Base-by-base conservation (phyloP, 495 filamentous ascomycete species). In the Thermothielavioides terrestris region DNA sequence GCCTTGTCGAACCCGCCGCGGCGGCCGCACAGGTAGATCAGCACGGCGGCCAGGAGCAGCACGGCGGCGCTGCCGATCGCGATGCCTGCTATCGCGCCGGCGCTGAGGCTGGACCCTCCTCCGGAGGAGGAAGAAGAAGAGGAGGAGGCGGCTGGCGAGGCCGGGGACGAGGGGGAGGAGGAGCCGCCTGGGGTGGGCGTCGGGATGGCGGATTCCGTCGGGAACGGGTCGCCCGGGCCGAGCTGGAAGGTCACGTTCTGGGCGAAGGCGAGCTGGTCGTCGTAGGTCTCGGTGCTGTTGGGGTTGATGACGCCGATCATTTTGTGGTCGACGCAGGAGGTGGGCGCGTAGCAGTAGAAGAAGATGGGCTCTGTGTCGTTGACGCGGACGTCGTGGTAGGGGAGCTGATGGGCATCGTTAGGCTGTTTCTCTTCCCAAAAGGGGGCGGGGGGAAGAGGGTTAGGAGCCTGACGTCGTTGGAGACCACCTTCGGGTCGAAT, bases 311-410 rank as follows among this genome's bases (percentile, higher is more conserved):
- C 75, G 5, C 74, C 75, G 14, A 77, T 62, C 71, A 77, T 77
- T 4, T 64, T 57, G 18, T 65, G 49, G 11, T 61, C 21, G n/a
- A 57, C 56, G 37, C 72, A 75, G 1, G 68, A 71, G 0, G 39
- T 50, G 35, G 71, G 68, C 2, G 77, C 76, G 1, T 66, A 61
- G 63, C 79, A 83, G 63, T 85, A 84, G 65, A 71, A 82, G 59
- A 80, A 83, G 26, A 81, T 71, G 4, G 80, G 77, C 5, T 69
- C 54, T 1, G 78, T 82, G 58, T 74, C 68, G 55, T 82, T 82
- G 56, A 84, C 66, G 6, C 54, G 60, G 12, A 81, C 46, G 35
- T 63, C 62, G 63, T 67, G 83, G 21, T 49, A 57, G 31, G 74
- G 75, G 11, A 64, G 68, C 71, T 81, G 38, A 14, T 26, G 42